Evolutionary conservation across 2,329 filamentous ascomycete genomes (phyloP).

Genomic region (Periconia digitata): DNA sequence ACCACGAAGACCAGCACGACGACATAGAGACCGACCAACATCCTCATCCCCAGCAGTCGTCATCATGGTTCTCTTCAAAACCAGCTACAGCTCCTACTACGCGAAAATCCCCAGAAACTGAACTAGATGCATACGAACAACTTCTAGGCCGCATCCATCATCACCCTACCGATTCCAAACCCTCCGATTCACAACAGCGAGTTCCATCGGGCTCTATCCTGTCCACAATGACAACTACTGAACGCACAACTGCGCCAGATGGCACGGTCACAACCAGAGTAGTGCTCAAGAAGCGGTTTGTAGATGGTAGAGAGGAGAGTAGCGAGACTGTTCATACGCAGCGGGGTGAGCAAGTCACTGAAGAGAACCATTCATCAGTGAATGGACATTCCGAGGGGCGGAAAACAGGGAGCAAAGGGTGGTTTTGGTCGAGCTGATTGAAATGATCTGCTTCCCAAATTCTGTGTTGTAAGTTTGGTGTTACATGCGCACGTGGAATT

Average conservation of each 20-base stretch:
- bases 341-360: conserved; percentile 14
- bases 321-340: conserved; percentile 56
- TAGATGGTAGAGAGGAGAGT: conserved; percentile 62
- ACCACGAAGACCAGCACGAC: conserved; percentile 37
- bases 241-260: conserved; percentile 57
- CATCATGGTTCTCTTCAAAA: conserved; percentile 2
- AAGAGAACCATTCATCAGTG: conserved; percentile 14
- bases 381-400: conserved; percentile 4
- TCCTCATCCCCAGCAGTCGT: conserved; percentile 23
- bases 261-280: conserved; percentile 61
- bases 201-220: conserved; percentile 45
- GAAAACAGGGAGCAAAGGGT: conserved; percentile 28
- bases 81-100: too few species aligned
- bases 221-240: conserved; percentile 60
- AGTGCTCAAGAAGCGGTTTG: conserved; percentile 60
- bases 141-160: conserved; percentile 43
- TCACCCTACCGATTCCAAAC: too few species aligned
- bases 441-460: too few species aligned
- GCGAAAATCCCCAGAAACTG: conserved; percentile 37
- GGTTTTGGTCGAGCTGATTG: conserved; percentile 35
- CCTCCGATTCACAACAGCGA: conserved; percentile 4
- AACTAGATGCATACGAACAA: conserved; percentile 57
- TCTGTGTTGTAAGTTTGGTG: too few species aligned
- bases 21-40: conserved; percentile 22
- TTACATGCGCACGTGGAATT: too few species aligned